These are phyloP conservation scores for Globisporangium heterothallicum DNA, from an alignment of 352 stramenopile species.

Conservation along the genomic window DNA sequence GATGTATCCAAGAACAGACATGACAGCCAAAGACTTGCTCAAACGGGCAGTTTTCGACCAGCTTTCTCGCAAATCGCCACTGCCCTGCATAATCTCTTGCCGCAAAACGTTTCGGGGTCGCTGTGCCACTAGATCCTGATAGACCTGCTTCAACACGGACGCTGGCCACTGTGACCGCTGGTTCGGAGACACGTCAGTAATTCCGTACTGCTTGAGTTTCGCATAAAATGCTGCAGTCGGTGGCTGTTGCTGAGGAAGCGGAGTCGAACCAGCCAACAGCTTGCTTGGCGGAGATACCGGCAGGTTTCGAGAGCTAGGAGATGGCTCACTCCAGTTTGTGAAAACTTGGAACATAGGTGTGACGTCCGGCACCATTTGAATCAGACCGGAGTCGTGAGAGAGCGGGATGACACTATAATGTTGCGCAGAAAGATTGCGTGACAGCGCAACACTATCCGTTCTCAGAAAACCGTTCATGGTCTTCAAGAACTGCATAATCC, in stretches of 20 bases:
- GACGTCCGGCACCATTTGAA: constrained; percentile 83
- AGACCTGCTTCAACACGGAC: constrained; percentile 56
- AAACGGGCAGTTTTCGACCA: constrained; percentile 56
- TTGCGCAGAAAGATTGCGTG: constrained; percentile 41
- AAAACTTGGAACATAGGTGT: constrained; percentile 81
- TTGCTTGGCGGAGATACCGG: constrained; percentile 18
- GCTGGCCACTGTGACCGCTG: constrained; percentile 60
- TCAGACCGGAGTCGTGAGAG: constrained; percentile 73
- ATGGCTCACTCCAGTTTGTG: constrained; percentile 38
- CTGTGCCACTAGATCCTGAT: constrained; percentile 58
- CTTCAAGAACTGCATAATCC: constrained; percentile 87
- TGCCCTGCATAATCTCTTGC: constrained; percentile 53
- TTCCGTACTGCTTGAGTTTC: constrained; percentile 73
- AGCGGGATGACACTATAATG: constrained; percentile 81
- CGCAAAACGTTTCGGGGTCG: constrained; percentile 59
- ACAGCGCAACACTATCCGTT: constrained; percentile 32
- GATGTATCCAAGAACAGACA: constrained; percentile 85
- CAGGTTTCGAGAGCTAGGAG: constrained; percentile 6
- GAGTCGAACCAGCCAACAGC: background rate
- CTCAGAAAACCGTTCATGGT: constrained; percentile 70
- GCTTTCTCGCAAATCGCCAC: constrained; percentile 52
- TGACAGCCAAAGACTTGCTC: constrained; percentile 76
- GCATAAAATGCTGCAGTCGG: constrained; percentile 79
- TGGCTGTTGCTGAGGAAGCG: constrained; percentile 23
- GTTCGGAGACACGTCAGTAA: constrained; percentile 62